Evolutionary conservation across 106 monocot species (phyloP).

Genomic region (Dendrobium officinale): DNA sequence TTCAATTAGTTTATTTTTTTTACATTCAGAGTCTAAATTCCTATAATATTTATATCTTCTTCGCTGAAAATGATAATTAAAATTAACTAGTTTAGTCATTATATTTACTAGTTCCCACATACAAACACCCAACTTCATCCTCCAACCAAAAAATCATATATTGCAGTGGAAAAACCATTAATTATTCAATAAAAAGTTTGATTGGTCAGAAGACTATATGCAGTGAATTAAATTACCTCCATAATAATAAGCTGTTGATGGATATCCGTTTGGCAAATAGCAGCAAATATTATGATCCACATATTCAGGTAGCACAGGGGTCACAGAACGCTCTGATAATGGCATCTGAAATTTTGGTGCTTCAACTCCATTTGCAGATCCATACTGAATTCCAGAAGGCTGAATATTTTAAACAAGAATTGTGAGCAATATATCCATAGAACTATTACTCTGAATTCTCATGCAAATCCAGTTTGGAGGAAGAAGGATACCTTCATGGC

Average conservation of each 20-base stretch:
- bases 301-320: slow-evolving; percentile 14
- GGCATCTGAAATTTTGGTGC: slow-evolving; percentile 14
- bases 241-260: slow-evolving; percentile 36
- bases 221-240: slow-evolving; percentile 28
- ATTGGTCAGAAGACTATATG: not conserved
- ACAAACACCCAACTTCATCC: too few relatives aligned
- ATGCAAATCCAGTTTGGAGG: not conserved
- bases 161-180: too few relatives aligned
- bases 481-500: slow-evolving; percentile 35
- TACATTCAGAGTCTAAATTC: not conserved
- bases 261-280: slow-evolving; percentile 34
- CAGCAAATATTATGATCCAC: slow-evolving; percentile 10
- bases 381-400: slow-evolving; percentile 25
- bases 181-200: not conserved
- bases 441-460: not conserved
- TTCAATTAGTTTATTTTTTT: not conserved
- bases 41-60: not conserved
- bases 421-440: not conserved
- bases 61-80: not conserved
- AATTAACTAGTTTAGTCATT: too few relatives aligned
- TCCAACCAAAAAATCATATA: not conserved
- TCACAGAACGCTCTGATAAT: slow-evolving; percentile 3
- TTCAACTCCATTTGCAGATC: slow-evolving; percentile 13
- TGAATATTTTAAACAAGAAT: slow-evolving; percentile 7
- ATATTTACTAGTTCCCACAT: too few relatives aligned